These are phyloP conservation scores for Amylostereum areolatum DNA, from an alignment of 1,284 basidiomycete species.

Conservation along the genomic window DNA sequence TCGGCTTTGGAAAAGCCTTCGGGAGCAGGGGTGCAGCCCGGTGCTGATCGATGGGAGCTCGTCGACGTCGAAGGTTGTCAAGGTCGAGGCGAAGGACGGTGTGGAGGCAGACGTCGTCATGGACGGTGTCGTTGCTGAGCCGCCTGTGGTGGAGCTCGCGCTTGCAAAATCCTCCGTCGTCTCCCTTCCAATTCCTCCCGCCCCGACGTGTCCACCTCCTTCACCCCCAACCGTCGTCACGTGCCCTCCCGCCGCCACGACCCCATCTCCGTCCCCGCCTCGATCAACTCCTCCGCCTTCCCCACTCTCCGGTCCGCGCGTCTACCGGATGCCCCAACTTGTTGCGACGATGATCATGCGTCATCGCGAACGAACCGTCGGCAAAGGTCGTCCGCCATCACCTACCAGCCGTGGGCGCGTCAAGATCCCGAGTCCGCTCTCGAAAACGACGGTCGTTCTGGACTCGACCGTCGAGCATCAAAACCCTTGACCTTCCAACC, in stretches of 20 bases:
- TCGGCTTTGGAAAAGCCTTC: conserved; percentile 23
- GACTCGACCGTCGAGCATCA: not conserved
- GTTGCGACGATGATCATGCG: conserved; percentile 28
- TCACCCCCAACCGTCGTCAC: not conserved
- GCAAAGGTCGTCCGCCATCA: conserved; percentile 1
- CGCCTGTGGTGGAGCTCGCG: not conserved
- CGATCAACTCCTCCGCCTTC: conserved; percentile 10
- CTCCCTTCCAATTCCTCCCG: not conserved
- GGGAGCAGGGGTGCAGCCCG: conserved; percentile 26
- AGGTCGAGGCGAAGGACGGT: not conserved
- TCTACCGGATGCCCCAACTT: conserved; percentile 25
- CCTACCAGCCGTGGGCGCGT: not conserved
- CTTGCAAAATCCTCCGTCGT: conserved; percentile 2
- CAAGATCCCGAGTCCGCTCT: not conserved
- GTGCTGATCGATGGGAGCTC: conserved; percentile 11
- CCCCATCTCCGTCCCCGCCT: conserved; percentile 10
- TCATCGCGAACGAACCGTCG: conserved; percentile 20
- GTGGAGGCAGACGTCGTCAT: not conserved
- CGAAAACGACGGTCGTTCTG: not conserved
- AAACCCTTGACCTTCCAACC: no score
- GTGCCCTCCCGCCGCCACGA: conserved; percentile 1
- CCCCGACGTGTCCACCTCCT: not conserved
- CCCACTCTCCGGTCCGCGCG: conserved; percentile 9
- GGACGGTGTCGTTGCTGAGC: not conserved
- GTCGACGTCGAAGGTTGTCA: not conserved